phyloP scores from a whole-genome alignment of 805 yeast species.

The Dipodascopsis uninucleata region DNA sequence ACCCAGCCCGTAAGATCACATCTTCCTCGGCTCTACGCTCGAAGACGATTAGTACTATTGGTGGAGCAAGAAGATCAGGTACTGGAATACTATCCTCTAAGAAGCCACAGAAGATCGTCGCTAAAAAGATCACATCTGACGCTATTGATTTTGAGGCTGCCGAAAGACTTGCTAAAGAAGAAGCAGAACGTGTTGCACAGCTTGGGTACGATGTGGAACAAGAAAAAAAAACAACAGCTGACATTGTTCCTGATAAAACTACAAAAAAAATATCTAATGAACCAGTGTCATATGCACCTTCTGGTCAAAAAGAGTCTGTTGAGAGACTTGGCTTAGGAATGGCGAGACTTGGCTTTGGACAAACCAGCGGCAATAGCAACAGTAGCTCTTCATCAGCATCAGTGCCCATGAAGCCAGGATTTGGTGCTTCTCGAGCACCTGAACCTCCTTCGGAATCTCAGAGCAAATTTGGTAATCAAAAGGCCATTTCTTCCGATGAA shows the following conservation, averaged over 20 bases:
- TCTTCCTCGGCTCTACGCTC: slow-evolving; percentile 39
- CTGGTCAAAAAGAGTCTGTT: slow-evolving; percentile 10
- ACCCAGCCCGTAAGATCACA: slow-evolving; percentile 43
- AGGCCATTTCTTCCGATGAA: slow-evolving; percentile 94
- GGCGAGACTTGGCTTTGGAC: slow-evolving; percentile 87
- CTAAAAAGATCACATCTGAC: slow-evolving; percentile 39
- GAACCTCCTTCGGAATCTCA: slow-evolving; percentile 33
- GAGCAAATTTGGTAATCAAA: slow-evolving; percentile 76
- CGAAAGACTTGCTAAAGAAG: slow-evolving; percentile 76
- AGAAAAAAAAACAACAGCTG: slow-evolving; percentile 8
- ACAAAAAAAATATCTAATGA: neutral
- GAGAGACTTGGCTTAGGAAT: slow-evolving; percentile 33
- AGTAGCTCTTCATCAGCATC: slow-evolving; percentile 50
- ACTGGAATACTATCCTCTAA: slow-evolving; percentile 34
- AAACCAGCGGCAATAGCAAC: too few relatives aligned
- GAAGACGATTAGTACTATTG: slow-evolving; percentile 19
- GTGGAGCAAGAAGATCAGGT: slow-evolving; percentile 24
- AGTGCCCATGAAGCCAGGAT: slow-evolving; percentile 37
- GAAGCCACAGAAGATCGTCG: slow-evolving; percentile 34
- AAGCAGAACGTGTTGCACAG: slow-evolving; percentile 58
- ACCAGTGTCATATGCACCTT: slow-evolving; percentile 6
- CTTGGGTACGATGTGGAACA: slow-evolving; percentile 44
- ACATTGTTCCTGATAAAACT: neutral
- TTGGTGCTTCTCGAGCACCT: slow-evolving; percentile 45
- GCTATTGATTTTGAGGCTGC: slow-evolving; percentile 61